Conservation (phyloP, 2,329 filamentous ascomycete species). For the Alternaria longipes region DNA sequence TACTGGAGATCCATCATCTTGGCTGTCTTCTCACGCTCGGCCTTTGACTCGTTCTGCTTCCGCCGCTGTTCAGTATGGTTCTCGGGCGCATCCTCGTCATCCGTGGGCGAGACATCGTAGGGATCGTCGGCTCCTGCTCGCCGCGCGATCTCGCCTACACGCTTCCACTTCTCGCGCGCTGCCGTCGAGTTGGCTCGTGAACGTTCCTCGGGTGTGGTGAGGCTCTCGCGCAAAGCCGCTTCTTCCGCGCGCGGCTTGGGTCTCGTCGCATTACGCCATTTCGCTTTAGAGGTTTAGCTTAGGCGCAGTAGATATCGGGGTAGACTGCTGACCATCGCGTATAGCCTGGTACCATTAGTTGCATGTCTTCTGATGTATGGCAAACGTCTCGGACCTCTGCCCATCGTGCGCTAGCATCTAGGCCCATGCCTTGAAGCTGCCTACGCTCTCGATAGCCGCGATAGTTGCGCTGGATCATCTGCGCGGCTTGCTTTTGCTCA, state of each 20-base stretch:
- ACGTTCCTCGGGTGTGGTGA: conserved; percentile 36
- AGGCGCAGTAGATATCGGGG: conserved; percentile 17
- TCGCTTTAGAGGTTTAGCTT: conserved; percentile 54
- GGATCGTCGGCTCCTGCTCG: conserved; percentile 75
- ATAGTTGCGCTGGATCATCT: conserved; percentile 68
- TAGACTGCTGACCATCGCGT: conserved; percentile 55
- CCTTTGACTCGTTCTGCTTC: conserved; percentile 60
- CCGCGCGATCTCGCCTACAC: conserved; percentile 73
- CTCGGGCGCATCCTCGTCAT: conserved; percentile 48
- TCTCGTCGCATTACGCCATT: conserved; percentile 62
- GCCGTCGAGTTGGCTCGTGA: conserved; percentile 46
- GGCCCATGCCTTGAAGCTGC: conserved; percentile 72
- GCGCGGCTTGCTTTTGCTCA: conserved; percentile 43
- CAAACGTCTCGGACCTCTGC: conserved; percentile 64
- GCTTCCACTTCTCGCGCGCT: conserved; percentile 78
- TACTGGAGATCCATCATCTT: conserved; percentile 87
- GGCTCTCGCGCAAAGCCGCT: conserved; percentile 25
- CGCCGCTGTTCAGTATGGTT: conserved; percentile 45
- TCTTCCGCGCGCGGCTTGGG: conserved; percentile 54
- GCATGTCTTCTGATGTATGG: background rate
- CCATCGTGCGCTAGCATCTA: conserved; percentile 78
- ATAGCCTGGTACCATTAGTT: conserved; percentile 54
- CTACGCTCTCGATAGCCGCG: conserved; percentile 78
- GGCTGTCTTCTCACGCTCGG: conserved; percentile 69
- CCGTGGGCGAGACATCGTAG: conserved; percentile 59